Base-by-base conservation (phyloP, 768 basidiomycete genomes). In the Boletus vermiculosoides region DNA sequence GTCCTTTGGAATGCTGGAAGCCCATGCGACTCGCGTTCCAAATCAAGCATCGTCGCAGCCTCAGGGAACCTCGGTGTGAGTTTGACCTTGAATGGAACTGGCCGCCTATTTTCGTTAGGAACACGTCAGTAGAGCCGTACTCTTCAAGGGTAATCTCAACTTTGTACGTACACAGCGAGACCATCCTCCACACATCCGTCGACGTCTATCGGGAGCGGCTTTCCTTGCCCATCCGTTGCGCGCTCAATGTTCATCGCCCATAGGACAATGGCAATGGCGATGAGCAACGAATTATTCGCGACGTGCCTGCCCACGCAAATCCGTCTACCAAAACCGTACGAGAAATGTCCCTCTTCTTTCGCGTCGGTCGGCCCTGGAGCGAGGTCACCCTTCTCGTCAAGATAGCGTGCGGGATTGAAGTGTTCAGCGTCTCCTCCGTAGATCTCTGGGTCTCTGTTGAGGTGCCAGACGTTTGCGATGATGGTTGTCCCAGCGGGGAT, bases 381-480 rank as follows among this genome's bases (percentile, higher is more conserved):
- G 16, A 54, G 2, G 3, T 16, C 46, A n/a, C 52, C 56, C 4
- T 48, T 15, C 16, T 41, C 47, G 53, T 49, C 57, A 0, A 58
- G 57, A 22, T 58, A 41, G 7, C 53, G 73, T 40, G 74, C 72
- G 1, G 79, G 80, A 5, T 68, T 67, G 63, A 81, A 81, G 40
- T 73, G 67, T 28, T 65, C 72, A 20, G 79, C 77, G 42, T 78
- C 75, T 2, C 67, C 47, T 8, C 83, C 82, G 77, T 80, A 83
- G 23, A 79, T 57, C 3, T 57, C 65, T 20, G 67, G 62, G 4
- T 76, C 74, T 15, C 68, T 61, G 62, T 83, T 81, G 33, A 83
- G 52, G 36, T 59, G 50, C 57, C 58, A 61, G 37, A 61, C 50
- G 25, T 61, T 61, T n/a, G 58, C 23, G 15, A 61, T 41, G 37